A percentile compares a stretch with the other conserved stretches of the same genome.
These are phyloP conservation scores for Hanseniaspora lachancei DNA, from an alignment of 805 yeast species.

Conservation along the genomic window DNA sequence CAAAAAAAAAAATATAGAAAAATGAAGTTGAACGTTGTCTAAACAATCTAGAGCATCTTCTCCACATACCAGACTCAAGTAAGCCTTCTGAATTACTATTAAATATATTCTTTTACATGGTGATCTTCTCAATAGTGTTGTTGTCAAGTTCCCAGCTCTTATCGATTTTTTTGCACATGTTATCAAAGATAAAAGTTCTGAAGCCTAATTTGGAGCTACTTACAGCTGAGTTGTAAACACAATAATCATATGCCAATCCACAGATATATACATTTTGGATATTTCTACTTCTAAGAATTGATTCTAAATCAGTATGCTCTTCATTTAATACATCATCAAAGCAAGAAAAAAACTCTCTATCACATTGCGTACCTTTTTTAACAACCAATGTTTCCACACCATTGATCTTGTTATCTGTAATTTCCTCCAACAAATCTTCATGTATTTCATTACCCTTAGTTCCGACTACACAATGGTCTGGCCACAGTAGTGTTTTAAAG, in stretches of 20 bases:
- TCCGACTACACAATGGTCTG: conserved; percentile 75
- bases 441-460: conserved; percentile 57
- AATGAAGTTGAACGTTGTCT: too few relatives aligned
- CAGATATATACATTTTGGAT: conserved; percentile 56
- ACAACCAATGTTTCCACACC: conserved; percentile 31
- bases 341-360: conserved; percentile 79
- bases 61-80: neutral
- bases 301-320: conserved; percentile 53
- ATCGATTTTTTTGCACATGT: conserved; percentile 44
- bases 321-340: conserved; percentile 68
- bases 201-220: conserved; percentile 56
- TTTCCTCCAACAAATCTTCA: conserved; percentile 29
- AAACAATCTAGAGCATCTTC: too few relatives aligned
- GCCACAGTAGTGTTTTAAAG: conserved; percentile 49
- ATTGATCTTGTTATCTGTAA: neutral
- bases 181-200: conserved; percentile 45
- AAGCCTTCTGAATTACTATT: neutral
- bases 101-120: neutral
- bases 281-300: conserved; percentile 32
- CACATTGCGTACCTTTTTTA: conserved; percentile 56
- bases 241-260: conserved; percentile 78
- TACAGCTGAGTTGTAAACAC: conserved; percentile 66
- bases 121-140: neutral
- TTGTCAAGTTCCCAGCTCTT: conserved; percentile 26
- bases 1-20: too few relatives aligned